A percentile compares a stretch with the other conserved stretches of the same genome.
phyloP scores from a whole-genome alignment of 352 stramenopile species.

The Phytophthora capsici region DNA sequence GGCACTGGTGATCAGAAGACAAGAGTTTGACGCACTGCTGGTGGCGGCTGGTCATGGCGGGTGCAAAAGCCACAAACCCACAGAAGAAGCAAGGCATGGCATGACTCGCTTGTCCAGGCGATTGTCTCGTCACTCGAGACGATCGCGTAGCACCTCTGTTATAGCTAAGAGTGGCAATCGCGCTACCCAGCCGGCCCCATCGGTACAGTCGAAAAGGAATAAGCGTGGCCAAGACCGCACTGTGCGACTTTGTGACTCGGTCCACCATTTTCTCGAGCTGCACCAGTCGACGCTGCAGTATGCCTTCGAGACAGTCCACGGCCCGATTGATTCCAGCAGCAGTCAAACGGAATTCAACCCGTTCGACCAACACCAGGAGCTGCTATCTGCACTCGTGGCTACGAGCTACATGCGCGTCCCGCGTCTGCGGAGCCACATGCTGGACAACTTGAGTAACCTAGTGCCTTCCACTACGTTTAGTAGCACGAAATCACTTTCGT shows the following conservation, averaged over 20 bases:
- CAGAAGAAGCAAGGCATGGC: slow-evolving; percentile 22
- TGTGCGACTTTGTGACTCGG: slow-evolving; percentile 51
- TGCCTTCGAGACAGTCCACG: slow-evolving; percentile 44
- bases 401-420: slow-evolving; percentile 66
- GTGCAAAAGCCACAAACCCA: slow-evolving; percentile 56
- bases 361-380: slow-evolving; percentile 38
- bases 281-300: slow-evolving; percentile 71
- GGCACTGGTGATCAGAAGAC: slow-evolving; percentile 48
- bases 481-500: slow-evolving; percentile 27
- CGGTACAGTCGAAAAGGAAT: slow-evolving; percentile 13
- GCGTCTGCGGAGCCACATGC: slow-evolving; percentile 55
- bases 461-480: slow-evolving; percentile 20
- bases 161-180: slow-evolving; percentile 11
- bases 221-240: slow-evolving; percentile 30
- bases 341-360: slow-evolving; percentile 31
- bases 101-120: slow-evolving; percentile 26
- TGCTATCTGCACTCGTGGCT: slow-evolving; percentile 52
- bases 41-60: slow-evolving; percentile 55
- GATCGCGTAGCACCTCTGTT: slow-evolving; percentile 35
- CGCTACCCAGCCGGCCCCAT: slow-evolving; percentile 6
- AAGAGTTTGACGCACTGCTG: slow-evolving; percentile 66
- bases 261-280: slow-evolving; percentile 62
- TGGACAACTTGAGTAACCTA: slow-evolving; percentile 51
- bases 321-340: slow-evolving; percentile 20
- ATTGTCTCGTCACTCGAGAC: slow-evolving; percentile 25